Evolutionary conservation across 345 rosid species (phyloP), one percentile per base, ranked within the genome.

Genomic region (Cochlearia excelsa): DNA sequence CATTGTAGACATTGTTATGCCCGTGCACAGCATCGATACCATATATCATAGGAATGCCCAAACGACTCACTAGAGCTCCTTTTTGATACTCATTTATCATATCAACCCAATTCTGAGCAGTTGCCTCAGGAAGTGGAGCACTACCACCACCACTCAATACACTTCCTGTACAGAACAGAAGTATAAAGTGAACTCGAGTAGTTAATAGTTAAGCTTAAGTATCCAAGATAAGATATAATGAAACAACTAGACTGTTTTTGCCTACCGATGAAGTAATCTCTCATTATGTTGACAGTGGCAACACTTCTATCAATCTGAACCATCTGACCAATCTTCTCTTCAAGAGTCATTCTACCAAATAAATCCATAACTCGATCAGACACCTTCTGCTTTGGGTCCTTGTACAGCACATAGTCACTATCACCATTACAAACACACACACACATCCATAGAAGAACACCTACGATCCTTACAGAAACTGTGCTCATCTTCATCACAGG

Each of bases 1-100:
- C 91, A 50, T 88, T 86, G 29, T 77, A 88, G 46, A 88, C 88
- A 71, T 88, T 91, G 72, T 88, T 86, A 78, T 91, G 95, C 26
- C 98, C 98, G 49, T 91, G 98, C 65, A 91, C 89, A 26, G 95
- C 96, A 75, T 87, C 98, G 59, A 91, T 88, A 42, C 98, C 98
- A 68, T 92, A 88, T 27, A 92, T 84, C 87, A 86, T 77, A 30
- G 98, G 98, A 66, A 88, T 92, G 1, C 93, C 93, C 67, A 88
- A 80, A 51, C 95, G 87, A 59, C 80, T 86, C 7, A 84, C 75
- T 48, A 88, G 51, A 61, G 96, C 77, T 39, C 84, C 93, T 23
- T 80, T 84, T 54, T 88, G 95, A 60, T 75, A 80, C 30, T 33
- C 79, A 68, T 88, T 88, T 45, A 88, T 59, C 96, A 88, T 88